A percentile compares a stretch with the other conserved stretches of the same genome.
These are phyloP conservation scores for Talaromyces adpressus DNA, from an alignment of 495 filamentous ascomycete genomes.

Conservation along the genomic window DNA sequence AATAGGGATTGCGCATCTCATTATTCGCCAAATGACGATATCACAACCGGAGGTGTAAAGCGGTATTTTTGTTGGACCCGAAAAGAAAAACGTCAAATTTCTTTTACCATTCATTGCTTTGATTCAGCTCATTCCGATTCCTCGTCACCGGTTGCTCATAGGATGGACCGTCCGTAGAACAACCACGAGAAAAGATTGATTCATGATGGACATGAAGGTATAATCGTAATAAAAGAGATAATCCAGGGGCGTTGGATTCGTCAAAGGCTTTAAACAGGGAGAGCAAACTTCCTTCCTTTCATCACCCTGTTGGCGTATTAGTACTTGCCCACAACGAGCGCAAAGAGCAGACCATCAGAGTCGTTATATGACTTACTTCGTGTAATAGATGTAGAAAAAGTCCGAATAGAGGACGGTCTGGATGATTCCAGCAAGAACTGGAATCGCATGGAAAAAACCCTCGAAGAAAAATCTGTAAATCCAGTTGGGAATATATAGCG, in stretches of 20 bases:
- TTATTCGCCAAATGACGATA: background rate
- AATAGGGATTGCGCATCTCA: background rate
- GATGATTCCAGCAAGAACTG: conserved; percentile 77
- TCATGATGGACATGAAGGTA: background rate
- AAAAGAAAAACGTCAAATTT: background rate
- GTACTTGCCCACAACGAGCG: conserved; percentile 5
- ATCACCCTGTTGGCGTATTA: conserved; percentile 46
- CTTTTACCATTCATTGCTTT: background rate
- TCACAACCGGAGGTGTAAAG: background rate
- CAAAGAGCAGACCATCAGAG: conserved; percentile 1
- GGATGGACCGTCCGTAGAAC: background rate
- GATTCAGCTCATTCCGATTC: background rate
- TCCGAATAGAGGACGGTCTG: conserved; percentile 96
- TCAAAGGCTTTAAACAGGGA: conserved; percentile 56
- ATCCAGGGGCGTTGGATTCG: background rate
- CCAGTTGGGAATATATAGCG: conserved; percentile 98
- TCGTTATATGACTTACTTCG: conserved; percentile 52
- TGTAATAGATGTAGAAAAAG: conserved; percentile 99
- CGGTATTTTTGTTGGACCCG: background rate
- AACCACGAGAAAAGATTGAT: background rate
- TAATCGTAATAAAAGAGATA: background rate
- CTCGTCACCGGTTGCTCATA: background rate
- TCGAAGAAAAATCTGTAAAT: conserved; percentile 80
- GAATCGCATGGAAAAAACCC: conserved; percentile 69
- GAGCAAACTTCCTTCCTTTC: conserved; percentile 83